Evolutionary conservation across 73 alveolate genomes (phyloP).

Genomic region (Symbiodinium pilosum): DNA sequence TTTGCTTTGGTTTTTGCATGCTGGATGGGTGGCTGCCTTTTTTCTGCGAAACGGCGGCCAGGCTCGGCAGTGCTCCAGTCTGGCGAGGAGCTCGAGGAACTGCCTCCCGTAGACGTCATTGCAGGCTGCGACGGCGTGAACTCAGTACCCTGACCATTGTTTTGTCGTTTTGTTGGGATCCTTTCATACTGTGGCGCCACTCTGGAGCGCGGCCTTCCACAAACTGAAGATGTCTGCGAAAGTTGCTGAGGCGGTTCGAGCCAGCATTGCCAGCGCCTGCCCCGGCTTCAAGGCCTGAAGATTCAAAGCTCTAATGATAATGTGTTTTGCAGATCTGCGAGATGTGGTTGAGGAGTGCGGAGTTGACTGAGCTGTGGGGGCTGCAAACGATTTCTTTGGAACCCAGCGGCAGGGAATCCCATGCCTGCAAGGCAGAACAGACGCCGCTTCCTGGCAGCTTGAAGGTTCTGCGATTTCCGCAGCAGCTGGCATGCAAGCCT

Average conservation of each 20-base stretch:
- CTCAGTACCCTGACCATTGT: not conserved
- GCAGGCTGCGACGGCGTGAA: conserved; percentile 92
- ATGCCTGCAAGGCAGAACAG: conserved; percentile 15
- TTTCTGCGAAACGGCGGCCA: no score
- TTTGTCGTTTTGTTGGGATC: not conserved
- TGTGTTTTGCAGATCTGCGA: not conserved
- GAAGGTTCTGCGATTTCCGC: conserved; percentile 54
- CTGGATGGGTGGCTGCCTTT: no score
- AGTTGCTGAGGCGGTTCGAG: conserved; percentile 36
- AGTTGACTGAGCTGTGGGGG: no score
- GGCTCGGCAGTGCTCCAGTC: conserved; percentile 25
- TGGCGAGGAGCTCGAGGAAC: not conserved
- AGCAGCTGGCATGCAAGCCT: conserved; percentile 36
- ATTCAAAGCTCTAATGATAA: not conserved
- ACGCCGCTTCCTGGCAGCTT: conserved; percentile 55
- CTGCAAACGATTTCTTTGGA: no score
- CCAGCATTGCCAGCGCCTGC: conserved; percentile 37
- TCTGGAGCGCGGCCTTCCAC: not conserved
- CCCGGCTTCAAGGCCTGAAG: conserved; percentile 18
- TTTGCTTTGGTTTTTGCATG: no score
- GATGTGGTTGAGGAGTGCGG: not conserved
- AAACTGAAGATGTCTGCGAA: not conserved
- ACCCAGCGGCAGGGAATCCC: no score
- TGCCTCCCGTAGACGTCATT: conserved; percentile 46
- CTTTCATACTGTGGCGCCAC: no score